Conservation (phyloP, 495 filamentous ascomycete genomes). For the Tuber calosporum region DNA sequence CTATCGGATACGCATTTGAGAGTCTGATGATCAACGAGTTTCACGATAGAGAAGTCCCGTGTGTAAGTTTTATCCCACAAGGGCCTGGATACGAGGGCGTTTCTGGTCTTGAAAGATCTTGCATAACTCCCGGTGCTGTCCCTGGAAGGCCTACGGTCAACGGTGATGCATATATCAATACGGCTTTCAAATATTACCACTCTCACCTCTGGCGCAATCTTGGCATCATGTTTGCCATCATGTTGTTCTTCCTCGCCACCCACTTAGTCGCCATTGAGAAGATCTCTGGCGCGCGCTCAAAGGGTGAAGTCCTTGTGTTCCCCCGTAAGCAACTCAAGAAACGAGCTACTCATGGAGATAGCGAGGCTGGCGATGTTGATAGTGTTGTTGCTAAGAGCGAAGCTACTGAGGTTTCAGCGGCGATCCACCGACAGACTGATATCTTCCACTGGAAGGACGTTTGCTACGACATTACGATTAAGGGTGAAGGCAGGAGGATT, state of each 20-base stretch:
- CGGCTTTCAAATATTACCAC: constrained; percentile 54
- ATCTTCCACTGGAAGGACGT: constrained; percentile 84
- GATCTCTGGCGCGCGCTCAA: constrained; percentile 69
- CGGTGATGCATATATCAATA: constrained; percentile 54
- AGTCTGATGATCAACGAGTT: constrained; percentile 89
- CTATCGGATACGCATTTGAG: constrained; percentile 81
- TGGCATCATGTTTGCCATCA: constrained; percentile 70
- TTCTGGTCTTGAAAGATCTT: constrained; percentile 44
- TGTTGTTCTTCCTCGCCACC: constrained; percentile 55
- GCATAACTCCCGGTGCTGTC: constrained; percentile 53
- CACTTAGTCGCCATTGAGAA: constrained; percentile 70
- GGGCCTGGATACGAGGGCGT: constrained; percentile 44
- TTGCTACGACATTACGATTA: constrained; percentile 84
- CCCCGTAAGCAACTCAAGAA: constrained; percentile 61
- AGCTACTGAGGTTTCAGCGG: constrained; percentile 44
- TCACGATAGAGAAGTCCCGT: constrained; percentile 56
- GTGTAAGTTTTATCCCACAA: constrained; percentile 56
- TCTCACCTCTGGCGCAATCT: constrained; percentile 67
- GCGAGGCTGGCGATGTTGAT: constrained; percentile 49
- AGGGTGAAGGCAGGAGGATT: constrained; percentile 64
- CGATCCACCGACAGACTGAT: constrained; percentile 57
- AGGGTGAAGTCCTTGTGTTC: constrained; percentile 85
- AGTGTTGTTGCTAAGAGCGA: constrained; percentile 48
- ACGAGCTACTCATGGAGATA: constrained; percentile 49
- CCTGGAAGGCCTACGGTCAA: constrained; percentile 51